phyloP scores from a whole-genome alignment of 1,139 yeast species.

The Sugiyamaella novakii region DNA sequence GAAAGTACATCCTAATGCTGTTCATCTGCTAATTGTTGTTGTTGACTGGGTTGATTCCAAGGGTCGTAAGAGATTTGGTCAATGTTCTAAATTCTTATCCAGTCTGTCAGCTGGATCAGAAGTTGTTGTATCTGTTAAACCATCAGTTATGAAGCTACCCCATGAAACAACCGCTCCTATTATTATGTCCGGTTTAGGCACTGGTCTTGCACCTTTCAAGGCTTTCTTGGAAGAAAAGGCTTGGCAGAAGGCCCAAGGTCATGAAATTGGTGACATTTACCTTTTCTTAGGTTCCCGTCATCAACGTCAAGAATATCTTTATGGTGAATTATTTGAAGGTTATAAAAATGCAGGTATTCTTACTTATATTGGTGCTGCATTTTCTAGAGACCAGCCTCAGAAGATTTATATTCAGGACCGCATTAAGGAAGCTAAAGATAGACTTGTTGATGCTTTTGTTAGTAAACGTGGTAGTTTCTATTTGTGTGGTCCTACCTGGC shows the following conservation, averaged over 20 bases:
- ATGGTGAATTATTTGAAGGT: conserved; percentile 98
- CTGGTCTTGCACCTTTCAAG: conserved; percentile 98
- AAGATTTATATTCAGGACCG: conserved; percentile 95
- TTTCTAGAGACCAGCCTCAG: conserved; percentile 95
- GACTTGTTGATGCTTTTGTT: conserved; percentile 77
- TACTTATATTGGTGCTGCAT: conserved; percentile 97
- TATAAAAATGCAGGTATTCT: conserved; percentile 87
- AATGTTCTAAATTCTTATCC: conserved; percentile 87
- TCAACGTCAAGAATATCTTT: conserved; percentile 90
- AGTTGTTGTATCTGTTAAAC: conserved; percentile 91
- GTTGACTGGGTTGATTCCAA: conserved; percentile 92
- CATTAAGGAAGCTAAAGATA: conserved; percentile 74
- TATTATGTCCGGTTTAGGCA: conserved; percentile 96
- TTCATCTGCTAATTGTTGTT: conserved; percentile 89
- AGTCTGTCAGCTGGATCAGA: conserved; percentile 80
- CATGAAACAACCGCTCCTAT: conserved; percentile 85
- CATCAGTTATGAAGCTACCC: conserved; percentile 96
- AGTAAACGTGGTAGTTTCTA: conserved; percentile 84
- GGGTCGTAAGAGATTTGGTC: conserved; percentile 90
- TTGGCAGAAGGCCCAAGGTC: conserved; percentile 89
- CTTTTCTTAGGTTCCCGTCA: conserved; percentile 94
- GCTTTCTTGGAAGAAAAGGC: conserved; percentile 95
- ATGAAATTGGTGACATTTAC: conserved; percentile 85
- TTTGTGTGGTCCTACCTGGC: conserved; percentile 99
- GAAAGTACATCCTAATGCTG: conserved; percentile 84